Percentiles rank a stretch among this genome's conserved stretches.
These are phyloP conservation scores for Phascolomyces articulosus DNA, from an alignment of 371 early-diverging fungal species.

Conservation along the genomic window DNA sequence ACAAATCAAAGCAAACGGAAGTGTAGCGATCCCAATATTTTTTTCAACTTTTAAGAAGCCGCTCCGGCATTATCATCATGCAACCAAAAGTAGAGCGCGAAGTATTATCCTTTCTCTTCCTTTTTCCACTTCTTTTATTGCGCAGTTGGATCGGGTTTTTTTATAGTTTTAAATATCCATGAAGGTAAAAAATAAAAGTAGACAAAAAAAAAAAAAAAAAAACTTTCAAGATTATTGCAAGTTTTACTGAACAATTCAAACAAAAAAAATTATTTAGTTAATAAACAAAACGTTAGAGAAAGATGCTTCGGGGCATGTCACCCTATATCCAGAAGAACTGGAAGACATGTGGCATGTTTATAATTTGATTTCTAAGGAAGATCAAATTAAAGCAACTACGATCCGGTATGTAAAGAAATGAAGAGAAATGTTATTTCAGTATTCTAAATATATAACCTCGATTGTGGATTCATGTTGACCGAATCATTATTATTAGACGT, in stretches of 20 bases:
- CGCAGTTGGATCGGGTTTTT: not conserved
- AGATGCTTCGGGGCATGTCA: conserved; percentile 68
- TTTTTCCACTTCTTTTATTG: not conserved
- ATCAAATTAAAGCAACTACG: conserved; percentile 85
- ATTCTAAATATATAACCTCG: too few relatives aligned
- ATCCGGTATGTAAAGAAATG: conserved; percentile 74
- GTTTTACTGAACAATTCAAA: too few relatives aligned
- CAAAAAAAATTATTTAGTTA: conserved; percentile 27
- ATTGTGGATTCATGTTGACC: too few relatives aligned
- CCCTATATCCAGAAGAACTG: conserved; percentile 82
- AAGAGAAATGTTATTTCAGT: too few relatives aligned
- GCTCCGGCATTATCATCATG: too few relatives aligned
- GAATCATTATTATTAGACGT: conserved; percentile 53
- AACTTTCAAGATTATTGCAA: too few relatives aligned
- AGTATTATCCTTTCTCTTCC: not conserved
- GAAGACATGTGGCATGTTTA: conserved; percentile 99
- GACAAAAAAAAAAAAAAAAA: too few relatives aligned
- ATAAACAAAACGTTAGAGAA: conserved; percentile 63
- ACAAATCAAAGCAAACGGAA: too few relatives aligned
- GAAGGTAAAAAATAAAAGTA: too few relatives aligned
- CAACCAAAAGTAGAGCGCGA: too few relatives aligned
- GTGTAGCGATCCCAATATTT: too few relatives aligned
- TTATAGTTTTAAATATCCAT: not conserved
- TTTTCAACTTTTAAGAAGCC: too few relatives aligned
- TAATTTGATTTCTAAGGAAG: conserved; percentile 88